Evolutionary conservation across 2,329 filamentous ascomycete species (phyloP).

Genomic region (Neoscytalidium dimidiatum): DNA sequence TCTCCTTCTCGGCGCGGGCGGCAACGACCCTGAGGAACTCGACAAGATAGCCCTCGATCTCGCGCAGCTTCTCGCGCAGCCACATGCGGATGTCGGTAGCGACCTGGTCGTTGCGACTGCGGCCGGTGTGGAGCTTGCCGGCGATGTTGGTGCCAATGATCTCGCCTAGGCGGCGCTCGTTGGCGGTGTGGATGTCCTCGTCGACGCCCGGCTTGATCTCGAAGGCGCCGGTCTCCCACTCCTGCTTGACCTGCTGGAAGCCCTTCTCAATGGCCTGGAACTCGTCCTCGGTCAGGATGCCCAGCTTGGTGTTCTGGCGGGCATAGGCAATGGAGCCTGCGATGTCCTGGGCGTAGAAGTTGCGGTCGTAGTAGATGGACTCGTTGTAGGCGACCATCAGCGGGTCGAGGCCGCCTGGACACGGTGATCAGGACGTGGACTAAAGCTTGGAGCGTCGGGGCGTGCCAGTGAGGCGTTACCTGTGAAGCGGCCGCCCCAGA

Average conservation of each 20-base stretch:
- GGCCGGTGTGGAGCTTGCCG: constrained; percentile 85
- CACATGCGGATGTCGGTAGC: constrained; percentile 89
- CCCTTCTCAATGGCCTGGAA: constrained; percentile 74
- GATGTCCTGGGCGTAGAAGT: constrained; percentile 79
- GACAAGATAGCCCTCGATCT: constrained; percentile 68
- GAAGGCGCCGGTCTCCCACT: constrained; percentile 50
- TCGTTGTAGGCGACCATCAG: constrained; percentile 87
- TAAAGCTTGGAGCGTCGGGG: background rate
- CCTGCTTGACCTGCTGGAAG: constrained; percentile 58
- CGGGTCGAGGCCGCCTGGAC: constrained; percentile 75
- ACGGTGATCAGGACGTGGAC: background rate
- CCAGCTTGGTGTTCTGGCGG: constrained; percentile 72
- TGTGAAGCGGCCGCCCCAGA: constrained; percentile 65
- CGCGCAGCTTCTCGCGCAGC: constrained; percentile 73
- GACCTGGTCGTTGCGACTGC: constrained; percentile 88
- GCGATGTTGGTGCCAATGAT: constrained; percentile 83
- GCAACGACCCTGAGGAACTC: constrained; percentile 70
- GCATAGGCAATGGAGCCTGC: constrained; percentile 79
- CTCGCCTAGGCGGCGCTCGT: constrained; percentile 64
- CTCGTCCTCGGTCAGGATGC: constrained; percentile 72
- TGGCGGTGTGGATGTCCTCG: constrained; percentile 59
- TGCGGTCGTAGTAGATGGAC: constrained; percentile 75
- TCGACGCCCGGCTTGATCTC: constrained; percentile 50
- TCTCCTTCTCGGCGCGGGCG: constrained; percentile 70
- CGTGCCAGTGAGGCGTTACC: constrained; percentile 37